Base-by-base conservation (phyloP, 1,284 basidiomycete genomes). In the Amylostereum chailletii region DNA sequence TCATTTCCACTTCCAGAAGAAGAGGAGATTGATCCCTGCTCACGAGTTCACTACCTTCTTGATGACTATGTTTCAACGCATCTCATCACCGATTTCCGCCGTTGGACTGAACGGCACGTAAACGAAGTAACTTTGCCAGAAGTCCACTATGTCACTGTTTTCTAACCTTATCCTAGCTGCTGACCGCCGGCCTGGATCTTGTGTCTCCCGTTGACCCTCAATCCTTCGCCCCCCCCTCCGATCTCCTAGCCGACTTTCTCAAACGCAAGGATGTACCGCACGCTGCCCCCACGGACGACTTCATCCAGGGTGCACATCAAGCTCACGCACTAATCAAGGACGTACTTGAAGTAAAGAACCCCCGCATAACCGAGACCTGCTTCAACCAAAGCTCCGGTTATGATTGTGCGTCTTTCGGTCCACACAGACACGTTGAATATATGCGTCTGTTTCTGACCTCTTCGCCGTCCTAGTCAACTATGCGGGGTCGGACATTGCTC, bases 31-130 rank as follows among this genome's bases (percentile, higher is more conserved):
- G 36, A 48, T 37, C 40, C 51, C 26, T 39, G 42, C 29, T 47
- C 45, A 37, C 55, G 55, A 47, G 42, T 56, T 47, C 54, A 42
- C 33, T 42, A 34, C 39, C 43, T 55, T 11, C 48, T 56, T 26
- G 47, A 56, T 46, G 47, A 56, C 11, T 48, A 55, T 43, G 42
- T 56, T 19, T 19, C 34, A 31, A 11, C n/a, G 5, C 51, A 56
- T 44, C 54, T 56, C 11, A 45, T 50, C 4, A 50, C 48, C 3
- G 41, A 51, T 29, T 53, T 51, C 42, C 30, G n/a, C n/a, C 44
- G 55, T 10, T 48, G 36, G 36, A 55, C 55, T 26, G 41, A 55
- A 27, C 7, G 42, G n/a, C 51, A 32, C 19, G 54, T 56, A 31
- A 52, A 50, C 26, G 26, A 56, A 46, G 55, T 56, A 34, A 10